Conservation (phyloP, 495 filamentous ascomycete genomes). For the Penicillium manginii region DNA sequence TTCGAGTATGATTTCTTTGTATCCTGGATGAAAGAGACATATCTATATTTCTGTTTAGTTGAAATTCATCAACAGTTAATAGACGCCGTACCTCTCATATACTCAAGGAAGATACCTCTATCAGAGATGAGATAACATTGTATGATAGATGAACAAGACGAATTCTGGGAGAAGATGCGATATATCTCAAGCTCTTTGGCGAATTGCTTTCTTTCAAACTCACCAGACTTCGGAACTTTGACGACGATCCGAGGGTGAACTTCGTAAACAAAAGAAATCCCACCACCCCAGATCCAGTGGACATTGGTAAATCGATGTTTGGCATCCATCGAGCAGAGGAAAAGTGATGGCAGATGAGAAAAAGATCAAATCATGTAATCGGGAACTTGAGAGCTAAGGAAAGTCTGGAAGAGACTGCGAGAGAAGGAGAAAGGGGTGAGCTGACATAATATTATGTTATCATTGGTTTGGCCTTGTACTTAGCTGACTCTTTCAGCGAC, state of each 20-base stretch:
- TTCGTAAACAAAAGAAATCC: conserved; percentile 43
- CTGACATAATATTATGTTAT: too few species aligned
- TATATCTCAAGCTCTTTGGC: conserved; percentile 39
- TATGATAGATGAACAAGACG: conserved; percentile 38
- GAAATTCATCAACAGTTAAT: conserved; percentile 5
- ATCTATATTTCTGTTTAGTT: too few species aligned
- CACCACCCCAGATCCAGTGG: conserved; percentile 38
- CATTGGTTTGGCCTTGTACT: too few species aligned
- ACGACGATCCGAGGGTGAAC: conserved; percentile 45
- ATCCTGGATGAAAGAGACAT: conserved; percentile 14
- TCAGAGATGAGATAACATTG: conserved; percentile 34
- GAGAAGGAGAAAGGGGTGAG: too few species aligned
- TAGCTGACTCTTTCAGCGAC: too few species aligned
- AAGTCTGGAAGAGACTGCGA: too few species aligned
- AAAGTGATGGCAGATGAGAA: neutral
- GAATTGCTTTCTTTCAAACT: conserved; percentile 41
- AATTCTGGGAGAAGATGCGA: conserved; percentile 30
- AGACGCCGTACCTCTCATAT: conserved; percentile 35
- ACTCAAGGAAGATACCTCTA: conserved; percentile 45
- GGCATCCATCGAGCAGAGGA: too few species aligned
- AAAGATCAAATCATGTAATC: too few species aligned
- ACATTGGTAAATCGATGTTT: conserved; percentile 30
- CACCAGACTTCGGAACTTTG: conserved; percentile 38
- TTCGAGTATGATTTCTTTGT: conserved; percentile 14
- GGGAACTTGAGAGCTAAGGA: too few species aligned